Evolutionary conservation across 257 asterid species (phyloP).

Genomic region (Leptodermis oblonga): DNA sequence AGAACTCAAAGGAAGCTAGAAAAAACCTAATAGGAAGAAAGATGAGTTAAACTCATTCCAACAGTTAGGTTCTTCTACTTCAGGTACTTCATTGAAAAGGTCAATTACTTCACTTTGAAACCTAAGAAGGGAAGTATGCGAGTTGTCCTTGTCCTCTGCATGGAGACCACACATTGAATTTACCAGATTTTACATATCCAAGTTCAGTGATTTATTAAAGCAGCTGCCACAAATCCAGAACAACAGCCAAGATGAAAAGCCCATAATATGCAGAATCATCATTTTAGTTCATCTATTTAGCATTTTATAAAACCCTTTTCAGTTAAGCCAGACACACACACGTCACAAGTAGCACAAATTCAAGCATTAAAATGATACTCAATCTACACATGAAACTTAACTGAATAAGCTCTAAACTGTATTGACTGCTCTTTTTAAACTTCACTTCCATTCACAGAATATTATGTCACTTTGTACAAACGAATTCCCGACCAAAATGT

Average conservation of each 20-base stretch:
- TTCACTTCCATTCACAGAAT: background rate
- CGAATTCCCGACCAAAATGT: background rate
- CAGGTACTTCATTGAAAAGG: background rate
- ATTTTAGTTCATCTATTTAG: background rate
- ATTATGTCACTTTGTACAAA: background rate
- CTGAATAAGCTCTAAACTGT: background rate
- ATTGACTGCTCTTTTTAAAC: background rate
- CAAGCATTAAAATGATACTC: background rate
- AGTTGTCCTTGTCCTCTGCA: background rate
- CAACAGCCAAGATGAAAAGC: background rate
- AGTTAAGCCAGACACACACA: too few species aligned
- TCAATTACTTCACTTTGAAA: too few species aligned
- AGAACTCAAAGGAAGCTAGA: background rate
- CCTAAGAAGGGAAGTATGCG: background rate
- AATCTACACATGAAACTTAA: too few species aligned
- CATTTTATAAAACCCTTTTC: background rate
- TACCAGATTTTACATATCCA: background rate
- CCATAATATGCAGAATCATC: background rate
- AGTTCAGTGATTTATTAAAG: too few species aligned
- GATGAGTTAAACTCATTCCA: background rate
- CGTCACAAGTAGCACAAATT: conserved; percentile 14
- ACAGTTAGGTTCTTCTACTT: background rate
- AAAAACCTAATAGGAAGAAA: too few species aligned
- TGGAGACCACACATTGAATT: background rate
- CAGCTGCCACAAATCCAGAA: conserved; percentile 7